These are phyloP conservation scores for Epicoccum sorghinum DNA, from an alignment of 2,329 filamentous ascomycete species.

Conservation along the genomic window DNA sequence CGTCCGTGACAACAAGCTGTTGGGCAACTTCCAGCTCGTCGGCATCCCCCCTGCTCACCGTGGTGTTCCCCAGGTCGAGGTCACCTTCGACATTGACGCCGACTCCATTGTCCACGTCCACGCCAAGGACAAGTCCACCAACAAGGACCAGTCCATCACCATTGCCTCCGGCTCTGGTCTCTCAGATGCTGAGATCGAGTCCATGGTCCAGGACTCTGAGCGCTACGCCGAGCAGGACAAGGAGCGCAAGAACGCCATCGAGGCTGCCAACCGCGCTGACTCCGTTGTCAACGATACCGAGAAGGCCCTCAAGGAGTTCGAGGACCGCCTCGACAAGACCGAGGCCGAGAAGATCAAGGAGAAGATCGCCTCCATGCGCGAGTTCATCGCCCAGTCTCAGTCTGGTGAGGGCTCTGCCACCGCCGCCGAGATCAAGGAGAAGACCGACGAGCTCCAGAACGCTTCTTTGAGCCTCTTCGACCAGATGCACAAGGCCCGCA, in stretches of 20 bases:
- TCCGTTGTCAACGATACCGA: conserved; percentile 96
- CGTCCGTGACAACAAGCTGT: conserved; percentile 96
- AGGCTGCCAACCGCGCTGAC: conserved; percentile 96
- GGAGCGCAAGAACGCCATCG: conserved; percentile 94
- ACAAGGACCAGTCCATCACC: conserved; percentile 99
- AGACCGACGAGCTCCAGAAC: conserved; percentile 97
- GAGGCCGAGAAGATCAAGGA: conserved; percentile 92
- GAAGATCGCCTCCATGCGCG: conserved; percentile 85
- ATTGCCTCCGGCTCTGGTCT: conserved; percentile 98
- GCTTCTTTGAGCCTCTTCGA: conserved; percentile 96
- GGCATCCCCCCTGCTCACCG: conserved; percentile 95
- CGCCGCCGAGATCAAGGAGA: conserved; percentile 94
- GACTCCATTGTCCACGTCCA: conserved; percentile 98
- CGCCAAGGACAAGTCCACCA: conserved; percentile 98
- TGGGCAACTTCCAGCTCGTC: conserved; percentile 99
- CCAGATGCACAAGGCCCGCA: conserved; percentile 98
- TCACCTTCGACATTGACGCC: conserved; percentile 98
- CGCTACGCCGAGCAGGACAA: conserved; percentile 94
- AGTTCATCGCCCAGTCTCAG: conserved; percentile 94
- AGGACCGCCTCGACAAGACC: conserved; percentile 94
- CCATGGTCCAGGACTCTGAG: conserved; percentile 98
- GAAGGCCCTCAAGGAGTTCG: conserved; percentile 96
- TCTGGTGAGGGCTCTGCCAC: conserved; percentile 85
- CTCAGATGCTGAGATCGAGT: conserved; percentile 90
- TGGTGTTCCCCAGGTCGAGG: conserved; percentile 94